Evolutionary conservation across 2,329 filamentous ascomycete genomes (phyloP), one percentile per base, ranked within the genome.

Genomic region (Epichloe sylvatica): DNA sequence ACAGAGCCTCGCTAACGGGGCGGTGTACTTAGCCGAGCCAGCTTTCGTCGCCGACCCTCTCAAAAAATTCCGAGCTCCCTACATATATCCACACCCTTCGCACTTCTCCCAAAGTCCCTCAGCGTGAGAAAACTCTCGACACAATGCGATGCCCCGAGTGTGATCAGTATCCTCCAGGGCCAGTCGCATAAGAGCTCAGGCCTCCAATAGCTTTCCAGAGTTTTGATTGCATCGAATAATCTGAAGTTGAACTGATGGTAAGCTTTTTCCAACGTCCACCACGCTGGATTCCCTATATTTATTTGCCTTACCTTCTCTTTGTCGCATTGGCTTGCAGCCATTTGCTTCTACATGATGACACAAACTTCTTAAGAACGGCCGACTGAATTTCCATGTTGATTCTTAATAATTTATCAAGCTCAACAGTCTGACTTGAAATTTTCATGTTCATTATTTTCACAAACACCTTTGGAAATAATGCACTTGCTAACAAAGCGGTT

Each of bases 341-440:
- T 33, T 15, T 9, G 30, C 44, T 43, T n/a, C 41, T 19, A 17
- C 53, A 68, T 78, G 76, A 81, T 81, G 76, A 80, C 66, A 68
- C 53, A 68, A 57, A 62, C 68, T 75, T 66, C 62, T 76, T 78
- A 79, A 79, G 76, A 80, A 80, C 77, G 76, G 76, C 77, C 77
- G 78, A 77, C 77, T 74, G 74, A 81, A 78, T 67, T 59, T 60
- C 62, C 57, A 72, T 80, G 76, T 78, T 73, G 76, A 79, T 60
- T 59, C 46, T 56, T 69, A 67, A 67, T 69, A 15, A 72, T 67
- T 66, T 69, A 75, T 78, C 76, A 80, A 79, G 75, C 76, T 80
- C 74, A 78, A 78, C 74, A 78, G 74, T 80, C 75, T 80, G 76
- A 80, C 56, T 56, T 21, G 30, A 46, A 36, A 34, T 25, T 17